phyloP scores from a whole-genome alignment of 768 basidiomycete genomes.

The Lactarius evosmus region DNA sequence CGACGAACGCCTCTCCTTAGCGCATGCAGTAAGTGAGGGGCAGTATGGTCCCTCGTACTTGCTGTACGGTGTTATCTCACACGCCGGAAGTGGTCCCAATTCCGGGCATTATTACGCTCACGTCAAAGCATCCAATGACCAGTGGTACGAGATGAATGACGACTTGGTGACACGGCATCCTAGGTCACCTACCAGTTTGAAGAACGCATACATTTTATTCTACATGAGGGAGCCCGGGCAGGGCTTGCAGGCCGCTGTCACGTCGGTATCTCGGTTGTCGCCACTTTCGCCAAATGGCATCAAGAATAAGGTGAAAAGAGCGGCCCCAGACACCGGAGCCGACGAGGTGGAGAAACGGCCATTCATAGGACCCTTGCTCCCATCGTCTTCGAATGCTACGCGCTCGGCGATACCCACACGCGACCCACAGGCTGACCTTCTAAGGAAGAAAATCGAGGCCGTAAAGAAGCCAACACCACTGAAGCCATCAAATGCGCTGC shows the following conservation, averaged over 20 bases:
- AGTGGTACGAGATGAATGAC: constrained; percentile 96
- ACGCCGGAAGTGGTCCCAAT: constrained; percentile 89
- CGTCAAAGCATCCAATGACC: constrained; percentile 63
- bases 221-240: constrained; percentile 83
- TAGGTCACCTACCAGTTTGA: constrained; percentile 53
- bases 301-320: constrained; percentile 47
- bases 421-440: constrained; percentile 52
- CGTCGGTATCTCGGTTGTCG: constrained; percentile 28
- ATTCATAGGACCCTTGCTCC: constrained; percentile 67
- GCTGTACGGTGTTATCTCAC: constrained; percentile 88
- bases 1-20: constrained; percentile 66
- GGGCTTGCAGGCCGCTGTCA: constrained; percentile 61
- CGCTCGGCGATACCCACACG: constrained; percentile 13
- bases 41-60: constrained; percentile 76
- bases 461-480: constrained; percentile 27
- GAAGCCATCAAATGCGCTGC: constrained; percentile 37
- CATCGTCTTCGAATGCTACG: constrained; percentile 40
- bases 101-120: constrained; percentile 94
- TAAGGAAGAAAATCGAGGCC: constrained; percentile 55
- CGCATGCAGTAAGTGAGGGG: constrained; percentile 79
- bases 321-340: constrained; percentile 49
- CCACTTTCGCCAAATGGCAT: constrained; percentile 35
- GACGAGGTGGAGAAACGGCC: constrained; percentile 49
- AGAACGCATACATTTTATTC: constrained; percentile 90
- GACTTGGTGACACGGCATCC: constrained; percentile 54